Evolutionary conservation across 116 monocot species (phyloP).

Genomic region (Trichopus zeylanicus): DNA sequence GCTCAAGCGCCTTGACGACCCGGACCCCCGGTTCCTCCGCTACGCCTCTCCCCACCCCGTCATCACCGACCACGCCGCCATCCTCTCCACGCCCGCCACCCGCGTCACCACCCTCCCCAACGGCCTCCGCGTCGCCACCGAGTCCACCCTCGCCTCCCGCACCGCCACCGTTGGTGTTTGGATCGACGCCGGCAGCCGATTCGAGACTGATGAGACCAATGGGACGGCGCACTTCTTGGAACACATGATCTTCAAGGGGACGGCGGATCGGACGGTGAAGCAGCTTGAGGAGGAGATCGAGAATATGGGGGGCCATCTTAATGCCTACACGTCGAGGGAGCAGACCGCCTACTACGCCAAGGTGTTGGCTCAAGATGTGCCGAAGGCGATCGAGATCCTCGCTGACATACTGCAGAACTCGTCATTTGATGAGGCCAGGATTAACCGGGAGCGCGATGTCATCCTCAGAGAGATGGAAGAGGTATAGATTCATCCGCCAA

Average conservation of each 20-base stretch:
- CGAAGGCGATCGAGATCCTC: slow-evolving; percentile 65
- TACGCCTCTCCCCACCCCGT: slow-evolving; percentile 66
- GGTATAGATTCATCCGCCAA: no score
- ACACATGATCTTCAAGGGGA: slow-evolving; percentile 99
- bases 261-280: slow-evolving; percentile 41
- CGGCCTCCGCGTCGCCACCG: slow-evolving; percentile 89
- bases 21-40: slow-evolving; percentile 85
- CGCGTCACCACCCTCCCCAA: slow-evolving; percentile 86
- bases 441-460: slow-evolving; percentile 78
- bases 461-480: slow-evolving; percentile 95
- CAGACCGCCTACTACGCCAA: slow-evolving; percentile 97
- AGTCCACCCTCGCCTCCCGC: slow-evolving; percentile 54
- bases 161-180: slow-evolving; percentile 95
- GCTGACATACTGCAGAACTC: slow-evolving; percentile 91
- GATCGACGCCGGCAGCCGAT: slow-evolving; percentile 96
- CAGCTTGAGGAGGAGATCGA: slow-evolving; percentile 98
- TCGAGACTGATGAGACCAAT: slow-evolving; percentile 81
- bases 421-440: slow-evolving; percentile 53
- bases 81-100: slow-evolving; percentile 72
- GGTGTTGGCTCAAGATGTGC: slow-evolving; percentile 66
- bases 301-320: slow-evolving; percentile 96
- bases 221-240: slow-evolving; percentile 94
- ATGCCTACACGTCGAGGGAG: slow-evolving; percentile 92
- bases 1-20: slow-evolving; percentile 66
- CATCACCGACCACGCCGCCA: slow-evolving; percentile 52